Evolutionary conservation across 495 filamentous ascomycete genomes (phyloP).

Genomic region (Aspergillus heteromorphus): DNA sequence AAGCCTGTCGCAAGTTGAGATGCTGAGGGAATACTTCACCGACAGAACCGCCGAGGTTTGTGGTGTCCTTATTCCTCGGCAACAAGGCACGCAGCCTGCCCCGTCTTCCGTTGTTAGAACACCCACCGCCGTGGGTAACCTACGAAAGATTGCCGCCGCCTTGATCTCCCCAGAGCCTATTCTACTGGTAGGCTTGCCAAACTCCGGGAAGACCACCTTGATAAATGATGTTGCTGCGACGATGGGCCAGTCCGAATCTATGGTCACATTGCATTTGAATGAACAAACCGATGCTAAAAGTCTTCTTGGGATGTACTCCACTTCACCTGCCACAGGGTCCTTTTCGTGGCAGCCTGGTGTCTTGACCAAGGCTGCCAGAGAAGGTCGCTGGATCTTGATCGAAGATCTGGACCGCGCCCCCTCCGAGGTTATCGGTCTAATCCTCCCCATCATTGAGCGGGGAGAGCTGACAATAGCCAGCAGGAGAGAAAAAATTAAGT

Average conservation of each 20-base stretch:
- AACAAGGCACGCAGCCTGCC: slow-evolving; percentile 39
- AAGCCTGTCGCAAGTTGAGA: slow-evolving; percentile 26
- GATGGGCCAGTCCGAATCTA: slow-evolving; percentile 64
- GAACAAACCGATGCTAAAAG: slow-evolving; percentile 97
- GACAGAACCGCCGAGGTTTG: slow-evolving; percentile 49
- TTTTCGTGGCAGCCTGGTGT: slow-evolving; percentile 94
- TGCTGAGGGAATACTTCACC: slow-evolving; percentile 41
- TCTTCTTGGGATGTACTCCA: slow-evolving; percentile 88
- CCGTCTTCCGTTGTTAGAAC: slow-evolving; percentile 63
- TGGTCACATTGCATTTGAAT: slow-evolving; percentile 91
- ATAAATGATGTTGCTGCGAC: slow-evolving; percentile 76
- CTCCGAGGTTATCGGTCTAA: slow-evolving; percentile 86
- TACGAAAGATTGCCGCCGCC: slow-evolving; percentile 59
- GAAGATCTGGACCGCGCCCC: slow-evolving; percentile 95
- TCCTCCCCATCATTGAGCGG: slow-evolving; percentile 85
- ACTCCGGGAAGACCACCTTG: slow-evolving; percentile 83
- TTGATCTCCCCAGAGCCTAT: slow-evolving; percentile 64
- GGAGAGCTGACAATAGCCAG: slow-evolving; percentile 82
- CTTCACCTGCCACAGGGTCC: slow-evolving; percentile 73
- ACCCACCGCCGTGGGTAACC: slow-evolving; percentile 61
- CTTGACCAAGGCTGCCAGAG: slow-evolving; percentile 83
- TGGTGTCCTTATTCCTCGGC: slow-evolving; percentile 62
- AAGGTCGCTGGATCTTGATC: slow-evolving; percentile 93
- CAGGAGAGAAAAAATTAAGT: slow-evolving; percentile 77
- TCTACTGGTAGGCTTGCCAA: slow-evolving; percentile 75